These are phyloP conservation scores for Xenosphaeropsis pyriputrescens DNA, from an alignment of 2,329 filamentous ascomycete species.

Conservation along the genomic window DNA sequence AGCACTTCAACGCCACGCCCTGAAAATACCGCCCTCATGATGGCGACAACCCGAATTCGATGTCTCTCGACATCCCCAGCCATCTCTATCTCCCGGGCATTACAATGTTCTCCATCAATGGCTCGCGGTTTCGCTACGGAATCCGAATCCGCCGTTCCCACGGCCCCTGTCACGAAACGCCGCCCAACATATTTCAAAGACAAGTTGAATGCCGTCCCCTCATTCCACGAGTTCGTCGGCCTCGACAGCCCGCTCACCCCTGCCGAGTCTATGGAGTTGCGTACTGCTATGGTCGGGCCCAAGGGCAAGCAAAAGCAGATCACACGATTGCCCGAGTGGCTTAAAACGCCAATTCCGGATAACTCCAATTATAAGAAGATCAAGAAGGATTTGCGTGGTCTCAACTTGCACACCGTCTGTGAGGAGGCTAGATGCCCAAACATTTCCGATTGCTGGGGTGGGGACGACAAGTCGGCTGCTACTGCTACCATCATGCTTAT, in stretches of 20 bases:
- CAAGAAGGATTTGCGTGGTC: constrained; percentile 78
- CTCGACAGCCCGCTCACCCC: constrained; percentile 27
- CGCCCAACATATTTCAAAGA: constrained; percentile 21
- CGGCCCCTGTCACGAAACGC: constrained; percentile 8
- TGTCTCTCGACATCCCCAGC: too few relatives aligned
- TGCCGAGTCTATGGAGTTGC: constrained; percentile 40
- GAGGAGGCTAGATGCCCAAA: constrained; percentile 97
- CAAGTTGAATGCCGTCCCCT: constrained; percentile 26
- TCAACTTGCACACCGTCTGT: constrained; percentile 89
- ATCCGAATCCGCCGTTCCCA: constrained; percentile 8
- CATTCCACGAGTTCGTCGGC: constrained; percentile 42
- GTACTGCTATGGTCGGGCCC: constrained; percentile 50
- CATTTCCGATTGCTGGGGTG: constrained; percentile 96
- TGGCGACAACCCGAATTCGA: too few relatives aligned
- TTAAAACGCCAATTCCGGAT: constrained; percentile 89
- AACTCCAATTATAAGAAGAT: constrained; percentile 83
- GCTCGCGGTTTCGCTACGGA: constrained; percentile 1
- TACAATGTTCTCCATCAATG: not conserved
- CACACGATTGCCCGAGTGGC: constrained; percentile 75
- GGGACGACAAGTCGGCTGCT: constrained; percentile 71
- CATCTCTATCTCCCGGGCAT: too few relatives aligned
- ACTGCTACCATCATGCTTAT: constrained; percentile 99
- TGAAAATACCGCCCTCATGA: too few relatives aligned
- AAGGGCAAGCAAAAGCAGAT: constrained; percentile 47
- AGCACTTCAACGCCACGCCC: too few relatives aligned